Evolutionary conservation across 2,329 filamentous ascomycete genomes (phyloP).

Genomic region (Neonectria faginata): DNA sequence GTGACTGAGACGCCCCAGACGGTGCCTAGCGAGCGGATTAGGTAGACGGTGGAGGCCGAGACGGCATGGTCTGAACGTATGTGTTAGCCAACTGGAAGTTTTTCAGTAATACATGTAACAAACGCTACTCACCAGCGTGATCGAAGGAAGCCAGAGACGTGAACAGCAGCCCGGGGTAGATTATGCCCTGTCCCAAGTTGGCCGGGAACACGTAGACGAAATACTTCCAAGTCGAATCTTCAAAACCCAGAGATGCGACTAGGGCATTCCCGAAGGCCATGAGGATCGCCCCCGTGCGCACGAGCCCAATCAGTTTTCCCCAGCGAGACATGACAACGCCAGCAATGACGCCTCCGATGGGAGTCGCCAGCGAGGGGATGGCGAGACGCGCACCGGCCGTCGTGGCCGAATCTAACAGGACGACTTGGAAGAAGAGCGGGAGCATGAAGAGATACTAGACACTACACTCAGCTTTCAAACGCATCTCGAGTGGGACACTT

Average conservation of each 20-base stretch:
- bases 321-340: constrained; percentile 70
- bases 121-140: constrained; percentile 61
- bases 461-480: constrained; percentile 29
- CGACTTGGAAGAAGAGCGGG: constrained; percentile 77
- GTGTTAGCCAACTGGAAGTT: not conserved
- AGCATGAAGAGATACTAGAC: constrained; percentile 73
- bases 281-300: constrained; percentile 62
- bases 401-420: constrained; percentile 72
- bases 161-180: constrained; percentile 69
- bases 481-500: not conserved
- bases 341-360: constrained; percentile 66
- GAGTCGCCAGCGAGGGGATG: constrained; percentile 70
- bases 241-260: constrained; percentile 61
- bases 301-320: constrained; percentile 62
- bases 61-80: constrained; percentile 67
- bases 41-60: constrained; percentile 71
- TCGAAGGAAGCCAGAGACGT: constrained; percentile 72
- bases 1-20: constrained; percentile 74
- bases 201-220: constrained; percentile 68
- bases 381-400: constrained; percentile 73
- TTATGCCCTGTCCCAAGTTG: constrained; percentile 70
- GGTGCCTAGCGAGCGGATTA: constrained; percentile 71
- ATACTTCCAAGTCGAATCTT: constrained; percentile 66
- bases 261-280: constrained; percentile 67
- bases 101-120: not conserved